Evolutionary conservation across 805 yeast genomes (phyloP).

Genomic region (Myxozyma vanderwaltii): DNA sequence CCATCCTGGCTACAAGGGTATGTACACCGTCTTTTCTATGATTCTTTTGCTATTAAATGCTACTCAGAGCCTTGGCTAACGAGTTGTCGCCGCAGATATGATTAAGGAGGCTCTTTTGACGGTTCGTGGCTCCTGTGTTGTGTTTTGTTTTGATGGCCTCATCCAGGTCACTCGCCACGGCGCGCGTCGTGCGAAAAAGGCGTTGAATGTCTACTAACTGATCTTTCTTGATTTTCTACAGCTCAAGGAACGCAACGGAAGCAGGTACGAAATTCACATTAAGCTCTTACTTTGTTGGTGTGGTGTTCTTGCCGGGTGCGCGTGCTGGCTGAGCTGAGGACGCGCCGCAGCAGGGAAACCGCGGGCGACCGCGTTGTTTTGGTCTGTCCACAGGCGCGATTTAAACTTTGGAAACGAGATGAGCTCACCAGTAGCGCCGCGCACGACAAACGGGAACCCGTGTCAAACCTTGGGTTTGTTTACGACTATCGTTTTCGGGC

Average conservation of each 20-base stretch:
- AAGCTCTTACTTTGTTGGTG: neutral
- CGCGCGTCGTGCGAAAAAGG: neutral
- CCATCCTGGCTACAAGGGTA: slow-evolving; percentile 47
- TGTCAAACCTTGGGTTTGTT: neutral
- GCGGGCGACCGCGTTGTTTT: neutral
- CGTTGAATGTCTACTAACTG: neutral
- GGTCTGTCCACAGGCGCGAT: neutral
- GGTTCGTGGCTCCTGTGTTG: slow-evolving; percentile 20
- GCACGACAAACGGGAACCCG: neutral
- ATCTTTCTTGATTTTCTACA: slow-evolving; percentile 42
- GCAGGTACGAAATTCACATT: slow-evolving; percentile 29
- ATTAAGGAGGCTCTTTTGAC: slow-evolving; percentile 61
- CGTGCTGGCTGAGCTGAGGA: neutral
- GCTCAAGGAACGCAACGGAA: slow-evolving; percentile 77
- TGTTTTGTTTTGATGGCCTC: neutral
- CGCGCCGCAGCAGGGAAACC: neutral
- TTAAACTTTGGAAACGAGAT: neutral
- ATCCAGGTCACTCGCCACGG: neutral
- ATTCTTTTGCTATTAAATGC: slow-evolving; percentile 26
- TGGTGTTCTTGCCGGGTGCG: no score
- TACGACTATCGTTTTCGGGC: neutral
- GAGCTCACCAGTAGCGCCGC: slow-evolving; percentile 8
- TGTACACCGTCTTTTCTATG: slow-evolving; percentile 21
- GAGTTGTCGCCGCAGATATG: slow-evolving; percentile 49
- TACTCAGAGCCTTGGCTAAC: slow-evolving; percentile 12